Base-by-base conservation (phyloP, 2,329 filamentous ascomycete genomes). In the Penicillium sp. region DNA sequence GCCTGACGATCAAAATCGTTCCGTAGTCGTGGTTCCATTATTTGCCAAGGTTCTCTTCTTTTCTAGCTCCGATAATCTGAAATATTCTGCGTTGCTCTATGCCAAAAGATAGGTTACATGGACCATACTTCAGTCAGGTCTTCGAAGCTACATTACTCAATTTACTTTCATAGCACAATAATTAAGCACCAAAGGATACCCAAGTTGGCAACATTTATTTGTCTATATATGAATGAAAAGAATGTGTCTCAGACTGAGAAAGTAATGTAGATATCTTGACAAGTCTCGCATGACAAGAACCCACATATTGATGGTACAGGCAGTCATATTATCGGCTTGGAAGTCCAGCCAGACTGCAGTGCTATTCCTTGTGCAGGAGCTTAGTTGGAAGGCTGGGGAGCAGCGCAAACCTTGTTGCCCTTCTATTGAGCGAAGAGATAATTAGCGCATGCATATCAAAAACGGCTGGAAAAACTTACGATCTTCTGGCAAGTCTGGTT, bases 391-490 rank as follows among this genome's bases (percentile, higher is more conserved):
- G 26, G 26, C 46, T 53, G 37, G 24, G 50, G 50, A 46, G 51
- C 37, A 39, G 50, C 55, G 45, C 55, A 57, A 50, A 57, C 27
- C 46, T 57, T 53, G 45, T 50, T 48, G 10, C 50, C 55, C 50
- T 57, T 57, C 54, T 56, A 14, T 55, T 47, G 39, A 16, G n/a
- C n/a, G 11, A 35, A 26, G 26, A 26, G 19, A 44, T 13, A 0
- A 29, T 29, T 39, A 49, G 27, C 27, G 29, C 8, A 31, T 37
- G 26, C 8, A 52, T 21, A n/a, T 21, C 4, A 4, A 4, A n/a
- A 16, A 19, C 0, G 4, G 10, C 26, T 26, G n/a, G 19, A 31
- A 46, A 21, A 9, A 52, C 54, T 52, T 35, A 56, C 54, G 21
- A 54, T 50, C 35, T 46, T 8, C 42, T 57, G 55, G 50, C 55